Evolutionary conservation across 1,139 yeast species (phyloP).

Genomic region (Taiozyma onychis): DNA sequence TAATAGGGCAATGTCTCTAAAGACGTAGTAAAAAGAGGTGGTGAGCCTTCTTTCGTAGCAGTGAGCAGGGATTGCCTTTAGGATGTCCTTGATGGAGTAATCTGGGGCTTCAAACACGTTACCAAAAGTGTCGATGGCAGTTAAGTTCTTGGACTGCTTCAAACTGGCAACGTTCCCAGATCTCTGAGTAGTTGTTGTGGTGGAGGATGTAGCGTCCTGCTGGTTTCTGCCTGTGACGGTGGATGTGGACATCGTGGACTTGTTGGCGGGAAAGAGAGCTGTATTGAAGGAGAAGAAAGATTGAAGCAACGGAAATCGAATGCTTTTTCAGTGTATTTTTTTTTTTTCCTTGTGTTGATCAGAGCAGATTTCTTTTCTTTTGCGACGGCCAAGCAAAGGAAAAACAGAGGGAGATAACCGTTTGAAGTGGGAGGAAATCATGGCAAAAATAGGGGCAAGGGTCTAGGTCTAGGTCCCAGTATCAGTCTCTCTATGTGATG

Average conservation of each 20-base stretch:
- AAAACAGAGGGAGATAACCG: no score
- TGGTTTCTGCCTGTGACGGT: neutral
- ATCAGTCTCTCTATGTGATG: no score
- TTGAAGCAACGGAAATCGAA: no score
- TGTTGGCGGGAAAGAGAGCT: no score
- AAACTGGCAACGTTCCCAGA: constrained; percentile 23
- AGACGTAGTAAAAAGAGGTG: constrained; percentile 56
- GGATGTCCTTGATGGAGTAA: constrained; percentile 65
- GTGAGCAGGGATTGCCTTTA: constrained; percentile 68
- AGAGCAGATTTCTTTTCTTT: no score
- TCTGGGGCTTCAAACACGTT: constrained; percentile 67
- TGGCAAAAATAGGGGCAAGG: no score
- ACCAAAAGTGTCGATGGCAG: constrained; percentile 50
- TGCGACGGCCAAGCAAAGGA: no score
- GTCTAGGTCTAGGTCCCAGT: no score
- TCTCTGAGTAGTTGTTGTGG: constrained; percentile 10
- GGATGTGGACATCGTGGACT: neutral
- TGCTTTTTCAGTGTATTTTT: no score
- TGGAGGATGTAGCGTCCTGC: neutral
- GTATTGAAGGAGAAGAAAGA: no score
- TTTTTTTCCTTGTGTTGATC: no score
- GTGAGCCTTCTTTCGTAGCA: constrained; percentile 63
- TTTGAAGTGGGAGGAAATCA: no score
- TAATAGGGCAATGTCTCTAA: constrained; percentile 56
- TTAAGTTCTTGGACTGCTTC: constrained; percentile 17